Percentiles rank a stretch among this genome's conserved stretches.
These are phyloP conservation scores for Botrytis porri DNA, from an alignment of 2,329 filamentous ascomycete genomes.

Conservation along the genomic window DNA sequence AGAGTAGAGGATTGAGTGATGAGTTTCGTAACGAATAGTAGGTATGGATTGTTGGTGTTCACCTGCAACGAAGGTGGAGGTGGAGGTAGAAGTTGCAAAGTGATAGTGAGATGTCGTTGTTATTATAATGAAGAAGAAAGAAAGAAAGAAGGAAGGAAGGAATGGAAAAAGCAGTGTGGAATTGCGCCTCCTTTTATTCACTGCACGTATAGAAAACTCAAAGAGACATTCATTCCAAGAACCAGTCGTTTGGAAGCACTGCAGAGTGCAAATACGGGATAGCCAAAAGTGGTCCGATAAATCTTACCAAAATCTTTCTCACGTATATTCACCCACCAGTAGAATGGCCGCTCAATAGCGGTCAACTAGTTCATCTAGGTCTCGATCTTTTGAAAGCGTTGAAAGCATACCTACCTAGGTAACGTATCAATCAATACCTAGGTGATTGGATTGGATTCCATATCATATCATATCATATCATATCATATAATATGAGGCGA, in stretches of 20 bases:
- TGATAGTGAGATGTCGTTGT: neutral
- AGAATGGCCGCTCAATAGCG: neutral
- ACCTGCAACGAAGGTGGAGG: neutral
- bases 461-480: too few species aligned
- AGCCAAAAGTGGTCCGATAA: constrained; percentile 8
- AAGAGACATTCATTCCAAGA: neutral
- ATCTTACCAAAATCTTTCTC: neutral
- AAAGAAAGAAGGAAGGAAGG: neutral
- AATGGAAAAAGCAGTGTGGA: neutral
- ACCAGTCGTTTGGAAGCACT: neutral
- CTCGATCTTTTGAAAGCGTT: neutral
- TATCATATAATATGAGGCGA: neutral
- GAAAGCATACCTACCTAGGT: neutral
- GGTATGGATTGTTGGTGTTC: neutral
- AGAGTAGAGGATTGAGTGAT: neutral
- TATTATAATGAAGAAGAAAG: neutral
- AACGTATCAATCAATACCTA: neutral
- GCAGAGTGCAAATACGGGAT: neutral
- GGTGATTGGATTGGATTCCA: neutral
- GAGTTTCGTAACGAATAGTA: neutral
- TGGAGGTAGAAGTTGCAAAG: neutral
- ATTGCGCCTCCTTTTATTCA: neutral
- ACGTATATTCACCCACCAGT: neutral
- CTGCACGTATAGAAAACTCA: neutral
- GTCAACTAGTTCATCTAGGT: neutral